Conservation (phyloP, 176 grass and related monocot genomes). For the Musa beccarii region DNA sequence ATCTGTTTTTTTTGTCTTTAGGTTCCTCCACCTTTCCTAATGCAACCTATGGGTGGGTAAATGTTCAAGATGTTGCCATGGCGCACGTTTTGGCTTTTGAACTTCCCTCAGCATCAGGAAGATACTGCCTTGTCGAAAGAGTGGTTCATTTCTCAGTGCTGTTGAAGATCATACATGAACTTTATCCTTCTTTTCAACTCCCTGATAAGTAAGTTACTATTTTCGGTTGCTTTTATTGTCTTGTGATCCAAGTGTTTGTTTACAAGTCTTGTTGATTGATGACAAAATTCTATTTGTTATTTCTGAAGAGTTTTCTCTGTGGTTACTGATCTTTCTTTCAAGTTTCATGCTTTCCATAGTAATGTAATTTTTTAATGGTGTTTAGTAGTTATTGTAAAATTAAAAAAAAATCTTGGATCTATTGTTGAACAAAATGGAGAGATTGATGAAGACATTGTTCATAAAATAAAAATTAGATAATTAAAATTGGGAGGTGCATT, state of each 20-base stretch:
- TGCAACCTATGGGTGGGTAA: background rate
- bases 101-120: background rate
- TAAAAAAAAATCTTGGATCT: too few species aligned
- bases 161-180: background rate
- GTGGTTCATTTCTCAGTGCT: background rate
- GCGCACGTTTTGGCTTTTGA: background rate
- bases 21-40: background rate
- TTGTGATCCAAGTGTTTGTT: background rate
- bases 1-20: background rate
- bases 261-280: background rate
- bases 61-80: background rate
- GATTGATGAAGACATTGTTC: too few species aligned
- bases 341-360: too few species aligned
- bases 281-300: background rate
- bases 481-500: too few species aligned
- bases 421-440: too few species aligned
- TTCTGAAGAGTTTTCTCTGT: background rate
- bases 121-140: background rate
- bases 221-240: background rate
- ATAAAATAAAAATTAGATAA: too few species aligned
- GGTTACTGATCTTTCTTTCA: background rate
- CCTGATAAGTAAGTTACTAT: background rate
- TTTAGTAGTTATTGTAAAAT: too few species aligned
- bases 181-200: background rate
- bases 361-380: too few species aligned